Evolutionary conservation across 306 rosid species (phyloP).

Genomic region (Dryas alaskensis): DNA sequence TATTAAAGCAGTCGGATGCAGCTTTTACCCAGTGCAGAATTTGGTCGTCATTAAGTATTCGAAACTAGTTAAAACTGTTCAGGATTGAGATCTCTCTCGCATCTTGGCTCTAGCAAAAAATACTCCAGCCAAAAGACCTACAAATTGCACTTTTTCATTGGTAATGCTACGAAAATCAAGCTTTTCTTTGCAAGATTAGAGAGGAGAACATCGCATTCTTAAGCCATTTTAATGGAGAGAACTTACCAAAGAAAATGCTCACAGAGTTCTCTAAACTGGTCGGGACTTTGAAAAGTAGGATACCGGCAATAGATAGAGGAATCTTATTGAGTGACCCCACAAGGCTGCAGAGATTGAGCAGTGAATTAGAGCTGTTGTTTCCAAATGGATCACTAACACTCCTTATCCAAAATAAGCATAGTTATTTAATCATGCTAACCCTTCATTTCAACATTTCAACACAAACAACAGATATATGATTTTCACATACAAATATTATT

Average conservation of each 20-base stretch:
- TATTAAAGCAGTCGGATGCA: slow-evolving; percentile 18
- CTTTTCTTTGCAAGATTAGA: background rate
- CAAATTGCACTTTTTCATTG: slow-evolving; percentile 29
- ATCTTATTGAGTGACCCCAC: slow-evolving; percentile 98
- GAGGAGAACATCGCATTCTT: background rate
- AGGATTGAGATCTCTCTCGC: slow-evolving; percentile 62
- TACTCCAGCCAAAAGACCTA: slow-evolving; percentile 95
- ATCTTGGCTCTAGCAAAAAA: slow-evolving; percentile 94
- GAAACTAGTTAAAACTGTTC: slow-evolving; percentile 8
- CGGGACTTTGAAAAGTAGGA: slow-evolving; percentile 83
- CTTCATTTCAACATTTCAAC: background rate
- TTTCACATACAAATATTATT: background rate
- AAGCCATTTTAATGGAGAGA: slow-evolving; percentile 17
- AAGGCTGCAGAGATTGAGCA: slow-evolving; percentile 64
- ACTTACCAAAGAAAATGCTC: slow-evolving; percentile 88
- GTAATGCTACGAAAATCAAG: slow-evolving; percentile 23
- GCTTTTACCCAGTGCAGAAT: slow-evolving; percentile 13
- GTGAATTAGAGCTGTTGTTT: slow-evolving; percentile 7
- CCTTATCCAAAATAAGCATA: background rate
- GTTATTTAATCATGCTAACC: background rate
- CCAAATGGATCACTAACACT: background rate
- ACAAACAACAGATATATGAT: background rate
- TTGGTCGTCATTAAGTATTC: too few species aligned
- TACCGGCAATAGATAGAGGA: slow-evolving; percentile 91
- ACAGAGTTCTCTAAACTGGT: slow-evolving; percentile 90